Conservation (phyloP, 1,139 yeast species). For the Lodderomyces metapsilosis region DNA sequence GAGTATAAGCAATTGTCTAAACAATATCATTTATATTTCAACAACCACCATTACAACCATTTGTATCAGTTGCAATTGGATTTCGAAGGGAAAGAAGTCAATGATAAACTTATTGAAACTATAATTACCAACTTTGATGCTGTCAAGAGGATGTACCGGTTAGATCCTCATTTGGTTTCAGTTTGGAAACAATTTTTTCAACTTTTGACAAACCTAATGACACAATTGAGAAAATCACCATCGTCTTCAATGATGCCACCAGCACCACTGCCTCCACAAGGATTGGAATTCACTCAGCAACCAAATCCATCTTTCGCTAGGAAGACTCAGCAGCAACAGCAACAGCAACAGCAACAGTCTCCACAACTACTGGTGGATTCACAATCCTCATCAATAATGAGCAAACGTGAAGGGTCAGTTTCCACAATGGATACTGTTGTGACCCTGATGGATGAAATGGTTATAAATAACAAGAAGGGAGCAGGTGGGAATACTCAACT, state of each 20-base stretch:
- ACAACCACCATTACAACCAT: conserved; percentile 25
- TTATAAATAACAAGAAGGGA: too few relatives aligned
- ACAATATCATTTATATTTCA: conserved; percentile 24
- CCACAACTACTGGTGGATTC: conserved; percentile 1
- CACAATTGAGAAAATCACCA: not conserved
- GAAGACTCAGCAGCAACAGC: not conserved
- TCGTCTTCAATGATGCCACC: not conserved
- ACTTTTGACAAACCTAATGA: conserved; percentile 16
- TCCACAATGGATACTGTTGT: not conserved
- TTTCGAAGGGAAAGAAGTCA: not conserved
- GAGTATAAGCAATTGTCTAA: conserved; percentile 21
- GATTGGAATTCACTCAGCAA: not conserved
- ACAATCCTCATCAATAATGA: not conserved
- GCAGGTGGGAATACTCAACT: too few relatives aligned
- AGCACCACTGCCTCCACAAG: too few relatives aligned
- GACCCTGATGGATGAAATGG: not conserved
- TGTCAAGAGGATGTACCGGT: not conserved
- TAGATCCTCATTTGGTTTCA: conserved; percentile 7
- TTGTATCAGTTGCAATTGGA: conserved; percentile 22
- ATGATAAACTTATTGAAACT: not conserved
- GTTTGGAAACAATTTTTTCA: conserved; percentile 21
- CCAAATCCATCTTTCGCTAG: not conserved
- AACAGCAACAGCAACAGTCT: not conserved
- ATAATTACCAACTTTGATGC: not conserved
- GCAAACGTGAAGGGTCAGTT: conserved; percentile 1